phyloP scores from a whole-genome alignment of 108 stramenopile species.

The Ochromonas danica region DNA sequence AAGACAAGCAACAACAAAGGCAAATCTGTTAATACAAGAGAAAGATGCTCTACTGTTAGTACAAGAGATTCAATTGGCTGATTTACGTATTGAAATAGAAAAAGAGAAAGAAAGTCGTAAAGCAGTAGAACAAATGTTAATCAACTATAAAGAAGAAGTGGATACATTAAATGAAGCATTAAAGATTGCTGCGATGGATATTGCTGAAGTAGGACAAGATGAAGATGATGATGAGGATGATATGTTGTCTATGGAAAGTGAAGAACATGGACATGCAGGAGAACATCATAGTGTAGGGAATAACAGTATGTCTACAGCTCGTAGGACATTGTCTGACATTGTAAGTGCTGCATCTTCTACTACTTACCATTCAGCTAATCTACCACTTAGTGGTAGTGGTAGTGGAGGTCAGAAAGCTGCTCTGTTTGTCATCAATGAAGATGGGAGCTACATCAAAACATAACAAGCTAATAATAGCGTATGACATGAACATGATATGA shows the following conservation, averaged over 20 bases:
- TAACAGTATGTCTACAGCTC: no score
- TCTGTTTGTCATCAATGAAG: background rate
- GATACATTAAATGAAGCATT: conserved; percentile 52
- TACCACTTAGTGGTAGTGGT: background rate
- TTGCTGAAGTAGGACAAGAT: conserved; percentile 37
- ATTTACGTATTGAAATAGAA: background rate
- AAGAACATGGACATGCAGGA: no score
- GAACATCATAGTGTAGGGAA: no score
- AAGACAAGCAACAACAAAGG: background rate
- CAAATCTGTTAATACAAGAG: background rate
- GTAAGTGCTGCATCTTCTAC: no score
- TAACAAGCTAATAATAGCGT: no score
- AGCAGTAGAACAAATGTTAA: conserved; percentile 45
- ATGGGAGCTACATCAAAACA: background rate
- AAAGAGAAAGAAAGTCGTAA: conserved; percentile 40
- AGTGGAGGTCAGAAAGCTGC: background rate
- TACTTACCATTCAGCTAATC: background rate
- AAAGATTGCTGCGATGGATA: conserved; percentile 52
- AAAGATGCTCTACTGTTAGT: background rate
- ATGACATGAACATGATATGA: no score
- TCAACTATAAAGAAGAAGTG: conserved; percentile 53
- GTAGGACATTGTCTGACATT: no score
- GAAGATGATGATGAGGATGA: conserved; percentile 34
- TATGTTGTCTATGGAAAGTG: background rate
- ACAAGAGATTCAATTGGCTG: background rate